Percentiles rank a stretch among this genome's conserved stretches.
These are phyloP conservation scores for Ceratocystis ficicola DNA, from an alignment of 2,329 filamentous ascomycete genomes.

Conservation along the genomic window DNA sequence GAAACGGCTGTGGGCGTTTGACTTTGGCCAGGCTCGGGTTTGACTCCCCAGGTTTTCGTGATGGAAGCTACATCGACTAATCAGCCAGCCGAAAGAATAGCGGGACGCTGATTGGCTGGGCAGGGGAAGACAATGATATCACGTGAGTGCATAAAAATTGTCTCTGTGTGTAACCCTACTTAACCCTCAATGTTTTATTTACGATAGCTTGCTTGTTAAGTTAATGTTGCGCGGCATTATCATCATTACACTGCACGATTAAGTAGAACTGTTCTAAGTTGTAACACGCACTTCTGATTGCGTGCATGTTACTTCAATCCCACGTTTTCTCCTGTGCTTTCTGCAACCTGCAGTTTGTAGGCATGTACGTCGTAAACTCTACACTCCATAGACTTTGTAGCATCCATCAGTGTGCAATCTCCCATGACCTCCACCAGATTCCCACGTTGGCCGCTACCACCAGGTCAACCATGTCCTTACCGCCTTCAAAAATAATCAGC, in stretches of 20 bases:
- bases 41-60: constrained; percentile 10
- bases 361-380: neutral
- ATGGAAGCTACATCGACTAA: neutral
- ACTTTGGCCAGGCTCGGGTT: neutral
- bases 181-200: no score
- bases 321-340: no score
- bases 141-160: neutral
- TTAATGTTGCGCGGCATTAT: no score
- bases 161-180: no score
- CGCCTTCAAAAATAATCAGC: constrained; percentile 77
- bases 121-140: neutral
- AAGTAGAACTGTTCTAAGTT: no score
- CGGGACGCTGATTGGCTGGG: constrained; percentile 5
- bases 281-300: no score
- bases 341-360: neutral
- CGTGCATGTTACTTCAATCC: no score
- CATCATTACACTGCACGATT: no score
- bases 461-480: constrained; percentile 89
- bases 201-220: no score
- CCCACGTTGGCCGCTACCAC: constrained; percentile 84
- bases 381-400: no score
- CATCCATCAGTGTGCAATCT: constrained; percentile 34
- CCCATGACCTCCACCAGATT: constrained; percentile 86
- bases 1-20: no score
- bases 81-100: neutral